Conservation (phyloP, 805 yeast species). For the Yarrowia hollandica region DNA sequence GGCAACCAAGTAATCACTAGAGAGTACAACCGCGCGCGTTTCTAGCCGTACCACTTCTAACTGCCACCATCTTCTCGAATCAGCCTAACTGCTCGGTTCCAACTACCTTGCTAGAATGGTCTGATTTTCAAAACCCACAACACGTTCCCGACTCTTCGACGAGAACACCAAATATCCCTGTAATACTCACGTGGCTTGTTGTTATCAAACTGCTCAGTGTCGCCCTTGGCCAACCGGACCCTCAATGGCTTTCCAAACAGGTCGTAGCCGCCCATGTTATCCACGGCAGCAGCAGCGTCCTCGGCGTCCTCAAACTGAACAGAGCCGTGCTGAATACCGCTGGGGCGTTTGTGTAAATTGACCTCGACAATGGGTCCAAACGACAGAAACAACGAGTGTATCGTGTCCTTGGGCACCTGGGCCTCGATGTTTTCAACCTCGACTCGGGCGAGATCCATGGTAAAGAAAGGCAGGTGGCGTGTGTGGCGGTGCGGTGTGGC, state of each 20-base stretch:
- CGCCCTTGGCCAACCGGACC: slow-evolving; percentile 35
- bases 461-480: not conserved
- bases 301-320: slow-evolving; percentile 38
- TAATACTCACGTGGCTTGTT: slow-evolving; percentile 32
- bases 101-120: too few relatives aligned
- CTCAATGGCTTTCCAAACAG: slow-evolving; percentile 36
- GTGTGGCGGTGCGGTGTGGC: slow-evolving; percentile 28
- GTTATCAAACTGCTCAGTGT: slow-evolving; percentile 30
- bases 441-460: slow-evolving; percentile 6
- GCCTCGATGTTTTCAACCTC: slow-evolving; percentile 30
- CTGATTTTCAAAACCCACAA: too few relatives aligned
- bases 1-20: too few relatives aligned
- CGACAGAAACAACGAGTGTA: slow-evolving; percentile 37
- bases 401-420: slow-evolving; percentile 33
- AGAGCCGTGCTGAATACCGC: slow-evolving; percentile 36
- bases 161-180: not conserved
- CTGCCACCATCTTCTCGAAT: too few relatives aligned
- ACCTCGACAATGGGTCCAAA: slow-evolving; percentile 41
- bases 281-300: slow-evolving; percentile 42
- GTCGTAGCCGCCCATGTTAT: slow-evolving; percentile 39
- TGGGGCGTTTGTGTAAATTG: slow-evolving; percentile 31
- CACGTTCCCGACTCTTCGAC: too few relatives aligned
- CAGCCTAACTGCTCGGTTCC: too few relatives aligned
- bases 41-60: too few relatives aligned
- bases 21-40: too few relatives aligned